Evolutionary conservation across 2,329 filamentous ascomycete genomes (phyloP).

Genomic region (Sordariomycetes sp.): DNA sequence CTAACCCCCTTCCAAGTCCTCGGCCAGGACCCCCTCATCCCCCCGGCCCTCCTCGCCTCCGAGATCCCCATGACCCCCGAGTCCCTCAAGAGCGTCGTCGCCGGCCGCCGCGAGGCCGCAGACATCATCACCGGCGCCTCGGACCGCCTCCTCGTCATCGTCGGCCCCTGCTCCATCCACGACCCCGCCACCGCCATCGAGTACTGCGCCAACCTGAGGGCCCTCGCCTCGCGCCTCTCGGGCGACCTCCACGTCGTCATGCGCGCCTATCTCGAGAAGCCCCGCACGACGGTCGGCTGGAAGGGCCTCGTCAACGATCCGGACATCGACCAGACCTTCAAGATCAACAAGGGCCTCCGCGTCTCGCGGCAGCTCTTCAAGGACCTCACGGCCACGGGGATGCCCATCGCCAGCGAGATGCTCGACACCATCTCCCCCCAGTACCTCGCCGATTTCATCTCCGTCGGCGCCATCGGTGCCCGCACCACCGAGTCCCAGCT

Average conservation of each 20-base stretch:
- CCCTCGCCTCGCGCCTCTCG: constrained; percentile 76
- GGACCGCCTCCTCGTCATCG: constrained; percentile 54
- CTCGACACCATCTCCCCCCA: constrained; percentile 96
- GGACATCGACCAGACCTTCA: constrained; percentile 95
- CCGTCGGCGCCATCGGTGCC: constrained; percentile 87
- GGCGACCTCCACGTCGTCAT: constrained; percentile 90
- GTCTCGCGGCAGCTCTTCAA: constrained; percentile 83
- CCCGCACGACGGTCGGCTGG: constrained; percentile 94
- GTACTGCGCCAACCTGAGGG: constrained; percentile 76
- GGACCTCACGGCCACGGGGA: constrained; percentile 79
- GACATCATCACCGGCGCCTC: constrained; percentile 66
- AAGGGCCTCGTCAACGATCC: constrained; percentile 98
- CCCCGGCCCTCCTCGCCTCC: constrained; percentile 71
- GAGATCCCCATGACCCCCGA: constrained; percentile 62
- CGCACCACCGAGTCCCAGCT: constrained; percentile 93
- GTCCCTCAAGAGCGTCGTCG: constrained; percentile 55
- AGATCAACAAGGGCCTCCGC: constrained; percentile 95
- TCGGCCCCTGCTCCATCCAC: constrained; percentile 95
- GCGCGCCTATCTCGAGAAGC: constrained; percentile 98
- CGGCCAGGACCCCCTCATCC: constrained; percentile 87
- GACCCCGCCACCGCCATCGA: constrained; percentile 82
- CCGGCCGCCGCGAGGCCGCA: constrained; percentile 54
- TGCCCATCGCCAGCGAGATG: constrained; percentile 97
- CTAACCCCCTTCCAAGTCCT: constrained; percentile 46
- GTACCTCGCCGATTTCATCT: constrained; percentile 86